Evolutionary conservation across 805 yeast genomes (phyloP).

Genomic region (Helenozyma baotianmanensis): DNA sequence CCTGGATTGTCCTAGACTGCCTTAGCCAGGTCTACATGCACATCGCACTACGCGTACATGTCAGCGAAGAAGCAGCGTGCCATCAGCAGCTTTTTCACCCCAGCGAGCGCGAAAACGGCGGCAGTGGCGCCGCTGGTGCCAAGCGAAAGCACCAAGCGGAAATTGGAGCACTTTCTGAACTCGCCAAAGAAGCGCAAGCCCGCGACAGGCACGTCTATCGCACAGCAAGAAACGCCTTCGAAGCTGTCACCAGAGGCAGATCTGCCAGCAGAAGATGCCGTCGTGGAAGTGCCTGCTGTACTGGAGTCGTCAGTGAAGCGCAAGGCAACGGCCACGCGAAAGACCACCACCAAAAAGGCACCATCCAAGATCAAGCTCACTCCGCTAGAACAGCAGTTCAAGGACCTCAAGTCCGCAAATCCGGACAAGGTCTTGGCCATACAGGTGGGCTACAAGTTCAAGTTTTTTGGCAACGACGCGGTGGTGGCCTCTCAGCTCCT

Average conservation of each 20-base stretch:
- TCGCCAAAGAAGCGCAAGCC: not conserved
- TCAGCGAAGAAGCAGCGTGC: constrained; percentile 10
- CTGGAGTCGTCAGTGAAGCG: not conserved
- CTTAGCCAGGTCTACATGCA: too few species aligned
- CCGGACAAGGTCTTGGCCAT: constrained; percentile 70
- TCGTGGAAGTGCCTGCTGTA: not conserved
- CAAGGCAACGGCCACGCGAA: not conserved
- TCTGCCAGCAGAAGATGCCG: not conserved
- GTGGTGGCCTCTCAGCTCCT: constrained; percentile 58
- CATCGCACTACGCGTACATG: too few species aligned
- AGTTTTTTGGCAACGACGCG: constrained; percentile 85
- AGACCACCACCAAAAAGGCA: not conserved
- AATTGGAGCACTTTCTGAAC: not conserved
- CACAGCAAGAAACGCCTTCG: not conserved
- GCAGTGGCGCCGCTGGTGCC: not conserved
- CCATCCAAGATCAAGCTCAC: constrained; percentile 27
- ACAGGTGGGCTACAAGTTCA: constrained; percentile 90
- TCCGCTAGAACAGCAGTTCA: constrained; percentile 77
- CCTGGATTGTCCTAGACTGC: too few species aligned
- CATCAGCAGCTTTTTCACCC: constrained; percentile 13
- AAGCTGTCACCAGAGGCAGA: not conserved
- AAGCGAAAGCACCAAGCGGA: not conserved
- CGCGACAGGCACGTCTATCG: not conserved
- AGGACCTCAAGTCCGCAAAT: constrained; percentile 57
- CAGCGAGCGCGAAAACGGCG: not conserved